Percentiles rank a stretch among this genome's conserved stretches.
Conservation (phyloP, 148 eudicot species). For the Amaranthus palmeri region DNA sequence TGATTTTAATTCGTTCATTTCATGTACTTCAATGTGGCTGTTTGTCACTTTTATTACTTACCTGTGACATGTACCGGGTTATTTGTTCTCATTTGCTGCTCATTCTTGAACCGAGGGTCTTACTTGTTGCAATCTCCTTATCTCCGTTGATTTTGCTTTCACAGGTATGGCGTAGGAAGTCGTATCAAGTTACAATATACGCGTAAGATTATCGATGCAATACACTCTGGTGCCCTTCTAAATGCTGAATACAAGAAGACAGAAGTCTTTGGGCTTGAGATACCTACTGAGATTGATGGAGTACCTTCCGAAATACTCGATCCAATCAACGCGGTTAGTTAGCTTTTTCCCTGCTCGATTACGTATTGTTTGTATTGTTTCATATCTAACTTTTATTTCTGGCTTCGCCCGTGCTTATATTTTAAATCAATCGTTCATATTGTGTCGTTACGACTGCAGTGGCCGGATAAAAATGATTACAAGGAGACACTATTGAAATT, state of each 20-base stretch:
- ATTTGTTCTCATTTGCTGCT: too few species aligned
- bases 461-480: slow-evolving; percentile 57
- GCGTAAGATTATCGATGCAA: slow-evolving; percentile 69
- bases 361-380: too few species aligned
- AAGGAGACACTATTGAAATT: slow-evolving; percentile 52
- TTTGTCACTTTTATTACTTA: too few species aligned
- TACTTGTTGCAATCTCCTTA: too few species aligned
- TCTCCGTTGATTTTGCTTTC: background rate
- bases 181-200: slow-evolving; percentile 73
- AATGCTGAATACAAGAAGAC: slow-evolving; percentile 52
- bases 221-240: slow-evolving; percentile 59
- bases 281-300: slow-evolving; percentile 60
- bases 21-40: too few species aligned
- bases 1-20: too few species aligned
- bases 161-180: slow-evolving; percentile 74
- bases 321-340: slow-evolving; percentile 64
- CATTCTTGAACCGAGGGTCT: too few species aligned
- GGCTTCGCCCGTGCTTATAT: background rate
- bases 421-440: background rate
- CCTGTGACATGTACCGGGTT: too few species aligned
- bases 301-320: slow-evolving; percentile 77
- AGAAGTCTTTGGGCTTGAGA: slow-evolving; percentile 71
- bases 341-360: background rate
- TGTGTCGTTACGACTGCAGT: slow-evolving; percentile 29
- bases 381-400: background rate